Evolutionary conservation across 1,284 basidiomycete species (phyloP).

Genomic region (Pseudozyma flocculosa): DNA sequence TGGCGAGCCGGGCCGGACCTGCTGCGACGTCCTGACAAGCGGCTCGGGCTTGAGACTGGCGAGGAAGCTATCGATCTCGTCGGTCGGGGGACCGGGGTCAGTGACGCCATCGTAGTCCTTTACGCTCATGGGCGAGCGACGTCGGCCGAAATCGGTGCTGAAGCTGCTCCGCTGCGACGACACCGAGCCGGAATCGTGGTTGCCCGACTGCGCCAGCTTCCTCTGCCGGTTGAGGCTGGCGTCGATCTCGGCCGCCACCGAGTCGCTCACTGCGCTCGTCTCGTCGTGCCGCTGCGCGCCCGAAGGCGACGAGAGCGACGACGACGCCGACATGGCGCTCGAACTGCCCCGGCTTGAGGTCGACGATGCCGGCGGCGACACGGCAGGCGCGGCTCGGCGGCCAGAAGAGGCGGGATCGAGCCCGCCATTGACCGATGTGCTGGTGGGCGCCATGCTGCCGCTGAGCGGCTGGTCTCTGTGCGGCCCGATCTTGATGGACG

Average conservation of each 20-base stretch:
- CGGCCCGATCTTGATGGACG: constrained; percentile 27
- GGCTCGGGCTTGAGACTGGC: constrained; percentile 14
- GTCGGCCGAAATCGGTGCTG: constrained; percentile 32
- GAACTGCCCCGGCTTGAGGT: not conserved
- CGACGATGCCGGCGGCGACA: too few relatives aligned
- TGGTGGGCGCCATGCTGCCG: not conserved
- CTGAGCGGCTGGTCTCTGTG: not conserved
- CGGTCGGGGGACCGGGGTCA: constrained; percentile 3
- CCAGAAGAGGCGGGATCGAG: too few relatives aligned
- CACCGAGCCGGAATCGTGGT: constrained; percentile 9
- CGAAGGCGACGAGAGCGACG: too few relatives aligned
- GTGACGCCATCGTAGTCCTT: not conserved
- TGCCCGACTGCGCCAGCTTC: not conserved
- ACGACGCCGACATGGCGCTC: not conserved
- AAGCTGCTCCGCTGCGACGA: constrained; percentile 17
- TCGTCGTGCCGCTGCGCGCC: not conserved
- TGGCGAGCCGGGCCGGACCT: not conserved
- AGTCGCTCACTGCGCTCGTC: too few relatives aligned
- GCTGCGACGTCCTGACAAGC: not conserved
- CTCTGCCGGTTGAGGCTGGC: constrained; percentile 11
- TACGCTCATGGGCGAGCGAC: constrained; percentile 10
- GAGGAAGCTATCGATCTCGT: constrained; percentile 34
- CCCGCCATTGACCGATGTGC: not conserved
- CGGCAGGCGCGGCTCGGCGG: too few relatives aligned
- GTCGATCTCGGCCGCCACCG: constrained; percentile 22